Conservation (phyloP, 306 rosid species). For the Acacia acuminata region DNA sequence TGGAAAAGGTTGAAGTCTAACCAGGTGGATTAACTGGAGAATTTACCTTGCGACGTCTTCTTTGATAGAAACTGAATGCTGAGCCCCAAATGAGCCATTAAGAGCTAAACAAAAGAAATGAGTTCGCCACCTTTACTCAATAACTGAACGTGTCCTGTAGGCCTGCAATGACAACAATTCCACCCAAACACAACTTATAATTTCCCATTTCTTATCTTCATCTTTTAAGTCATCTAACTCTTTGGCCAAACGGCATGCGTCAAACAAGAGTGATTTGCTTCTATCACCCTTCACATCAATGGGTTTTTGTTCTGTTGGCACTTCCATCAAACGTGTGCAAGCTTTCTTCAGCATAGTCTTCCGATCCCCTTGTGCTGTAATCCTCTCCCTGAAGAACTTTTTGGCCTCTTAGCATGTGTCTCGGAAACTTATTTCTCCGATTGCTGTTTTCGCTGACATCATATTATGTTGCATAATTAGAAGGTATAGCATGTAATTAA, state of each 20-base stretch:
- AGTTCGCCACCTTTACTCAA: conserved; percentile 47
- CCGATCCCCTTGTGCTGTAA: too few relatives aligned
- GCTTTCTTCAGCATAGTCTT: background rate
- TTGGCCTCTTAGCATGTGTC: conserved; percentile 23
- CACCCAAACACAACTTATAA: conserved; percentile 29
- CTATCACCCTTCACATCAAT: conserved; percentile 4
- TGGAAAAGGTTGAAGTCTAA: too few relatives aligned
- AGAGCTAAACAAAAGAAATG: conserved; percentile 38
- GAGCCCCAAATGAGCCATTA: conserved; percentile 42
- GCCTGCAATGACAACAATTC: conserved; percentile 44
- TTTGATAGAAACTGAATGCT: conserved; percentile 44
- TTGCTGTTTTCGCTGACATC: too few relatives aligned
- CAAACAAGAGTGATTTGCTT: conserved; percentile 24
- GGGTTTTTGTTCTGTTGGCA: background rate
- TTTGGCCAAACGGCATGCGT: conserved; percentile 24
- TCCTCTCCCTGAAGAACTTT: background rate
- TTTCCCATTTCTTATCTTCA: background rate
- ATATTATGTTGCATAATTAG: too few relatives aligned
- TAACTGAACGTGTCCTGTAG: conserved; percentile 31
- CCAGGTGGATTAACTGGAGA: too few relatives aligned
- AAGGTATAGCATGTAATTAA: too few relatives aligned
- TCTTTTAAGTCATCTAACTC: background rate
- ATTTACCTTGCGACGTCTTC: conserved; percentile 37
- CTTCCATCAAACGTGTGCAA: background rate
- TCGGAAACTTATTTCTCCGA: too few relatives aligned